Conservation (phyloP, 2,329 filamentous ascomycete genomes). For the Botrytis sinoallii region DNA sequence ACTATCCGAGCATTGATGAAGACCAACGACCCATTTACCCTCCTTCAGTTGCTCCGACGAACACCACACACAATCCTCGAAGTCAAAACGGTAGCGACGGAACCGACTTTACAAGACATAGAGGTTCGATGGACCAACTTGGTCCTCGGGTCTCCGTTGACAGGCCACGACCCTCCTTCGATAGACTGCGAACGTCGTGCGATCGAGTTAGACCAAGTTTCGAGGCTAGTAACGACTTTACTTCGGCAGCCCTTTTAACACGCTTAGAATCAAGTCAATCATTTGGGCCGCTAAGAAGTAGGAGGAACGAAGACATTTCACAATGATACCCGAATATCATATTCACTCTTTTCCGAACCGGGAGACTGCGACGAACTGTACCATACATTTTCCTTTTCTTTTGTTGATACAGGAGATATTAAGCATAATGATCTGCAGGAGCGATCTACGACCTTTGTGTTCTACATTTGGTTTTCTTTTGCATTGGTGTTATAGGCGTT, state of each 20-base stretch:
- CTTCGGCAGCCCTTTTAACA: conserved; percentile 79
- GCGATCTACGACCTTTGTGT: conserved; percentile 44
- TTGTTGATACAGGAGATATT: conserved; percentile 40
- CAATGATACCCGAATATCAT: conserved; percentile 24
- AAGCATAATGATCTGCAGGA: conserved; percentile 50
- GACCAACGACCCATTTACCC: conserved; percentile 92
- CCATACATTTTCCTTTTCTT: conserved; percentile 38
- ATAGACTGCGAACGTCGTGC: conserved; percentile 81
- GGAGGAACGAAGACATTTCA: conserved; percentile 23
- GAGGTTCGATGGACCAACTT: conserved; percentile 55
- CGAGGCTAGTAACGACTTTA: conserved; percentile 87
- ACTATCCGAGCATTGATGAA: conserved; percentile 70
- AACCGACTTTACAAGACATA: conserved; percentile 77
- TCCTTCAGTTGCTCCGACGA: conserved; percentile 77
- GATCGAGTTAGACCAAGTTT: conserved; percentile 81
- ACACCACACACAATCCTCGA: conserved; percentile 71
- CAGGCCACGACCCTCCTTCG: conserved; percentile 77
- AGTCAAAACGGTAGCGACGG: conserved; percentile 93
- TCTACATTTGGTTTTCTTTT: conserved; percentile 29
- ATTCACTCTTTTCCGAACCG: conserved; percentile 15
- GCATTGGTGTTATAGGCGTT: conserved; percentile 35
- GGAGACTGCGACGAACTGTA: conserved; percentile 30
- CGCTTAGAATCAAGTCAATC: conserved; percentile 72
- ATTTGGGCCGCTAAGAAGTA: conserved; percentile 31
- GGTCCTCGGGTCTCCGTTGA: conserved; percentile 42